Evolutionary conservation across 2,329 filamentous ascomycete genomes (phyloP), one percentile per base, ranked within the genome.

Genomic region (Arthroderma uncinatum): DNA sequence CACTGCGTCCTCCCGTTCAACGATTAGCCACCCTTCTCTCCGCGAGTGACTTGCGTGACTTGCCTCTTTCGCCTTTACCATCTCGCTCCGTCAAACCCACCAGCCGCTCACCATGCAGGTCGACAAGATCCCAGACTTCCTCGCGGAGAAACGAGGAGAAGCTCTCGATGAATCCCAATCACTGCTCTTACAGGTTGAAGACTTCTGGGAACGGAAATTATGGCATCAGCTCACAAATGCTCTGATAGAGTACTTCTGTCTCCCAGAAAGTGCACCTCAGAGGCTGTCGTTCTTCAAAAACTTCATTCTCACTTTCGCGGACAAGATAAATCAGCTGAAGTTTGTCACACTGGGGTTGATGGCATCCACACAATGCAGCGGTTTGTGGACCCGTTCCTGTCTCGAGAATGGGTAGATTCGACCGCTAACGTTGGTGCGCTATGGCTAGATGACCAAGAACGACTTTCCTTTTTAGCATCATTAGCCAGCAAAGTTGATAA

Each of bases 301-400:
- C 66, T 98, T 98, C 78, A 87, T 98, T 73, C 82, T 92, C 72
- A 93, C 87, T 73, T 98, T 98, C 70, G 89, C 91, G 63, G 91
- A 95, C 71, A 96, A 94, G 80, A 96, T 98, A 79, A 98, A 97
- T 76, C 92, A 97, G 78, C 80, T 98, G 62, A 96, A 96, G 80
- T 85, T 97, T 64, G 93, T 98, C 64, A 86, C 88, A 63, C 78
- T 98, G 64, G 93, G 90, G 14, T 76, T 97, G 70, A 88, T 87
- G 74, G 88, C 93, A 48, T 89, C 90, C 55, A 83, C 85, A 67
- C 85, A 95, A 76, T 95, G 87, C 73, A 62, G 65, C 69, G 67
- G 68, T 67, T 54, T 4, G 59, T 59, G 44, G 33, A 30, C 21
- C 5, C 21, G 9, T 44, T 37, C 33, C 30, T 14, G 0, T 42